Evolutionary conservation across 2,329 filamentous ascomycete genomes (phyloP).

Genomic region (Ilyonectria robusta): DNA sequence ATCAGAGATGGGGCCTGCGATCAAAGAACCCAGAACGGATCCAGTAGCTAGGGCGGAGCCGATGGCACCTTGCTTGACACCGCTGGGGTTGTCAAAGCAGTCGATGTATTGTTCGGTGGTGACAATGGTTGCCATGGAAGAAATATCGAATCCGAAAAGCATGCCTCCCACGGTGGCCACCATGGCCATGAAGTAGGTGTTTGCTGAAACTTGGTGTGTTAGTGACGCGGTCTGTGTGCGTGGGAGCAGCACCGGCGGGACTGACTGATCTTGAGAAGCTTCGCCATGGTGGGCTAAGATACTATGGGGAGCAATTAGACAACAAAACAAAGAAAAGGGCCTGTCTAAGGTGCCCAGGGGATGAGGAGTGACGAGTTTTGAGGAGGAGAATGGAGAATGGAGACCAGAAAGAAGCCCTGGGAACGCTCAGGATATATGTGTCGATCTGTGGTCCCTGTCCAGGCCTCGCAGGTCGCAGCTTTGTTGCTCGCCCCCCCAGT

Average conservation of each 20-base stretch:
- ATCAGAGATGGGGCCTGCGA: constrained; percentile 30
- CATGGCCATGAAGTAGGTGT: constrained; percentile 27
- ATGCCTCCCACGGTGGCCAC: constrained; percentile 29
- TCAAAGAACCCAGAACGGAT: constrained; percentile 29
- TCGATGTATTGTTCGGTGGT: constrained; percentile 33
- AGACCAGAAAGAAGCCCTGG: neutral
- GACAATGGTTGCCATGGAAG: constrained; percentile 26
- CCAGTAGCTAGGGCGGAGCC: constrained; percentile 32
- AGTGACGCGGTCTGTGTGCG: neutral
- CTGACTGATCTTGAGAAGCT: constrained; percentile 25
- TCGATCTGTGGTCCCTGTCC: neutral
- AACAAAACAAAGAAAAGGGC: neutral
- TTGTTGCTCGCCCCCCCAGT: neutral
- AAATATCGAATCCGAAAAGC: constrained; percentile 34
- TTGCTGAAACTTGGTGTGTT: neutral
- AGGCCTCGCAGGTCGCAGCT: neutral
- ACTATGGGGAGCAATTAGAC: neutral
- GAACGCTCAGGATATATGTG: neutral
- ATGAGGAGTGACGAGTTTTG: neutral
- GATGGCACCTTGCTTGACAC: constrained; percentile 28
- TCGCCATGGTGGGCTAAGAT: constrained; percentile 9
- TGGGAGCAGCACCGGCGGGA: neutral
- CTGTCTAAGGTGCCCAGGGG: neutral
- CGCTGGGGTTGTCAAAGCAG: constrained; percentile 26
- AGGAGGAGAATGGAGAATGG: neutral